Base-by-base conservation (phyloP, 345 rosid species). In the Combretum micranthum region DNA sequence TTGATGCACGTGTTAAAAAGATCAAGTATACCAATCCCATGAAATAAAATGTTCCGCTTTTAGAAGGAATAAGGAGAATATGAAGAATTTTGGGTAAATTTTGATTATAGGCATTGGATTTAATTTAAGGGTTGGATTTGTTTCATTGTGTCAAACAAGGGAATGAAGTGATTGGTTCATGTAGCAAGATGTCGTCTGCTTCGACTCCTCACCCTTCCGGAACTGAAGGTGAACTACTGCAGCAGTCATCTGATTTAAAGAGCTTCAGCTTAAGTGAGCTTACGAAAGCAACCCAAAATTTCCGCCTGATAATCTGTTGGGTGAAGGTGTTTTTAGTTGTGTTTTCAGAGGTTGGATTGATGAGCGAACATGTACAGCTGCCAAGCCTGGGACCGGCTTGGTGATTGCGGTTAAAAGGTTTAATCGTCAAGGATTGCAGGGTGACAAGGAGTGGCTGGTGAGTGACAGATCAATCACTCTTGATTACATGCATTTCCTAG, bases 291-390 rank as follows among this genome's bases (percentile, higher is more conserved):
- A 86, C 95, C 13, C 79, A 90, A 68, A 86, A 81, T 64, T 86
- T 86, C 62, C 78, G 87, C 50, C 87, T 3, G 95, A 86, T 20
- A 86, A 84, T 69, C 90, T 86, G 65, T 61, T 86, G 66, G 95
- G 95, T 39, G 95, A 86, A 76, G 95, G 95, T 62, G 95, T 90
- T 8, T 86, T 86, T 55, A 90, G 95, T 59, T 83, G 83, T n/a
- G 95, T 86, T n/a, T 86, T 86, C 47, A 86, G 83, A 66, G 95
- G 95, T 21, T 86, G 95, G 95, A 77, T 83, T 46, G 95, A 86
- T 64, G 84, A 77, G 53, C 70, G 74, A 20, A 55, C 90, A 56
- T 74, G 66, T 15, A 12, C 69, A 37, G 84, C 81, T 0, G 49
- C 87, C 32, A 86, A 76, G 75, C 87, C 95, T 45, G 95, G 95